Conservation (phyloP, 169 alveolate genomes). For the Ichthyophthirius multifiliis region DNA sequence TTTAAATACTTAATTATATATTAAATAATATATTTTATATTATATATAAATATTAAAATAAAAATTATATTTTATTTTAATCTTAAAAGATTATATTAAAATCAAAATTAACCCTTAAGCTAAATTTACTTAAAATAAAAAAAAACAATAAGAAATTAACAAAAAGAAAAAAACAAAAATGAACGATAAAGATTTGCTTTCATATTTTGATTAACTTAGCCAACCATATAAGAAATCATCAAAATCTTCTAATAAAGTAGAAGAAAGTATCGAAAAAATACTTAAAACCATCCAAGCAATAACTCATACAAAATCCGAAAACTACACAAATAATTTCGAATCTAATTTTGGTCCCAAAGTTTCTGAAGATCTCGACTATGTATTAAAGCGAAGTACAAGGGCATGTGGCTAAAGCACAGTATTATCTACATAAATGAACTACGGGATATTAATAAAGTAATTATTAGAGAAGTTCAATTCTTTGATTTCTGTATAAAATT, state of each 20-base stretch:
- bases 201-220: neutral
- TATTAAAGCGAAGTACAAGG: neutral
- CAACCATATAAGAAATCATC: neutral
- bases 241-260: neutral
- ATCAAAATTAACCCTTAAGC: too few species aligned
- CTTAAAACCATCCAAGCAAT: slow-evolving; percentile 4
- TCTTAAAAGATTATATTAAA: too few species aligned
- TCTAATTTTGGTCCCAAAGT: neutral
- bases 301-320: neutral
- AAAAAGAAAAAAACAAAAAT: too few species aligned
- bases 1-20: too few species aligned
- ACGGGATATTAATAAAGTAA: neutral
- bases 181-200: neutral
- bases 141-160: too few species aligned
- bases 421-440: neutral
- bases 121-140: too few species aligned
- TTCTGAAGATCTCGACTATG: neutral
- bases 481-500: neutral
- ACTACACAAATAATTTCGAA: neutral
- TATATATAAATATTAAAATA: too few species aligned
- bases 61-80: too few species aligned
- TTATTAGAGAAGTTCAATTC: neutral
- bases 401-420: neutral
- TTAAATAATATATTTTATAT: too few species aligned
- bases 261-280: neutral